These are phyloP conservation scores for Ophiostoma tasmaniense DNA, from an alignment of 2,329 filamentous ascomycete genomes.

Conservation along the genomic window DNA sequence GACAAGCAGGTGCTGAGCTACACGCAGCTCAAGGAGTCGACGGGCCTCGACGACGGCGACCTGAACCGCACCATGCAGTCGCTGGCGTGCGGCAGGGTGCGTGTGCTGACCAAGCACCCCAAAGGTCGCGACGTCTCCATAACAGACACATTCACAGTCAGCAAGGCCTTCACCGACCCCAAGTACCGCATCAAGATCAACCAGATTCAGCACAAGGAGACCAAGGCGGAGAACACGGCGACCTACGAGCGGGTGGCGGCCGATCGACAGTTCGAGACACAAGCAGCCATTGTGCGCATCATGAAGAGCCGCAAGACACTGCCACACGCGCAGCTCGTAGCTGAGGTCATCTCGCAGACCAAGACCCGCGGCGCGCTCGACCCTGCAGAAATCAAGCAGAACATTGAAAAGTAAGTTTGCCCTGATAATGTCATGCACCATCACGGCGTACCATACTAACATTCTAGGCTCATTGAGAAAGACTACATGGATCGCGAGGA, in stretches of 20 bases:
- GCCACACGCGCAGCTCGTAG: constrained; percentile 75
- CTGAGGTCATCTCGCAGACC: constrained; percentile 87
- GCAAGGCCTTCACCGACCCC: constrained; percentile 64
- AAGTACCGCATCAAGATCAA: constrained; percentile 85
- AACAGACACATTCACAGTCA: constrained; percentile 79
- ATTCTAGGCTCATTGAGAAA: constrained; percentile 71
- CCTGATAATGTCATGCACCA: constrained; percentile 6
- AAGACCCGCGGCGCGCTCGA: constrained; percentile 80
- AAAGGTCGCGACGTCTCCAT: constrained; percentile 70
- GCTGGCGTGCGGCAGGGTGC: constrained; percentile 80
- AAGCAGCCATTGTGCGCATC: constrained; percentile 92
- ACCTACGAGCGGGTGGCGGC: constrained; percentile 84
- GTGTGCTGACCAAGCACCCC: constrained; percentile 77
- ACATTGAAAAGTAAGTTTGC: constrained; percentile 78
- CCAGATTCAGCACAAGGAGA: constrained; percentile 95
- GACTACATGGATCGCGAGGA: constrained; percentile 82
- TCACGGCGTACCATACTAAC: not conserved
- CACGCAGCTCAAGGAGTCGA: constrained; percentile 63
- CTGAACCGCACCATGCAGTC: constrained; percentile 89
- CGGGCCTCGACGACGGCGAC: constrained; percentile 66
- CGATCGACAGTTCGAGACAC: constrained; percentile 90
- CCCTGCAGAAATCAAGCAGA: constrained; percentile 82
- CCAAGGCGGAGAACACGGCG: constrained; percentile 85
- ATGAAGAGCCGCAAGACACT: constrained; percentile 93
- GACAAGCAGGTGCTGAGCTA: constrained; percentile 59